phyloP scores from a whole-genome alignment of 345 rosid genomes.

The Tarenaya hassleriana region DNA sequence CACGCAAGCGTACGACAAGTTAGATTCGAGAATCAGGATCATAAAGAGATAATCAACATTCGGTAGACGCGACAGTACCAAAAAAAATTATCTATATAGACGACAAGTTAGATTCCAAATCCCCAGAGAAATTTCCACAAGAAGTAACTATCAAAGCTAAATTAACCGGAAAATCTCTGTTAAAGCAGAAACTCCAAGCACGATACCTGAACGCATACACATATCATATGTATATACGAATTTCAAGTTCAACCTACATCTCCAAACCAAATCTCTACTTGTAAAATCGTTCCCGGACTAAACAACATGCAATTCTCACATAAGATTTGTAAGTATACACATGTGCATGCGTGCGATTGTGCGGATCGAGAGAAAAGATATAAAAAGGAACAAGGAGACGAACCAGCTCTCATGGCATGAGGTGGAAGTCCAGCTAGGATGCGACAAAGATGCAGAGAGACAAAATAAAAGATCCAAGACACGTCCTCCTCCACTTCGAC shows the following conservation, averaged over 20 bases:
- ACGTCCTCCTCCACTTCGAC: conserved; percentile 25
- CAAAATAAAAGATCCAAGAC: conserved; percentile 27
- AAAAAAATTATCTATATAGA: no score
- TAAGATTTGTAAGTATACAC: not conserved
- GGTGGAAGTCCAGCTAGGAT: conserved; percentile 58
- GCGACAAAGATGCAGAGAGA: conserved; percentile 4
- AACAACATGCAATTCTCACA: not conserved
- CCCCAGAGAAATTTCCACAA: no score
- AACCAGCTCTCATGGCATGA: conserved; percentile 34
- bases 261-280: not conserved
- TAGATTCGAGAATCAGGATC: no score
- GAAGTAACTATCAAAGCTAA: no score
- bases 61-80: no score
- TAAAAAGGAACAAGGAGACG: conserved; percentile 27
- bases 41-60: no score
- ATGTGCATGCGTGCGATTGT: conserved; percentile 10
- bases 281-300: not conserved
- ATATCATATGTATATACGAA: no score
- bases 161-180: no score
- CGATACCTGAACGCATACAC: no score
- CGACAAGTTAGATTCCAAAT: no score
- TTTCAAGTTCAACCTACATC: not conserved
- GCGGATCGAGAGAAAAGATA: not conserved
- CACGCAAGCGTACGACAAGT: no score
- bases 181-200: no score